Evolutionary conservation across 1,284 basidiomycete genomes (phyloP), one percentile per base, ranked within the genome.

Genomic region (Leccinum angustisporum): DNA sequence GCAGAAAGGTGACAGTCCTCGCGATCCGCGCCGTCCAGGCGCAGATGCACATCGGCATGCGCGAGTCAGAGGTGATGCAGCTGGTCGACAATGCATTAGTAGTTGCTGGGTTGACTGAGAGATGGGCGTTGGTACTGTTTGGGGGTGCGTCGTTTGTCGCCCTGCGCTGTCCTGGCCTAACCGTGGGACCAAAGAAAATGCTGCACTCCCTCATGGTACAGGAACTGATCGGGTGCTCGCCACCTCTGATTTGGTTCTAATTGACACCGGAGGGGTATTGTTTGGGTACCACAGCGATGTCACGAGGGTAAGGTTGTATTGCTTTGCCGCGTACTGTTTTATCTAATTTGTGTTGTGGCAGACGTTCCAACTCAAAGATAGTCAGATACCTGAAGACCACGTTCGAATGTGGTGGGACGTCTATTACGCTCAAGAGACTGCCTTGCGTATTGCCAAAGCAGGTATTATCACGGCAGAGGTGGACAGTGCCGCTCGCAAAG

Each of bases 131-230:
- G 27, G 86, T 90, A 0, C 79, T 94, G 18, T 94, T 95, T 69
- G 92, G 92, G 68, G 87, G 91, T 91, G 65, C 60, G 82, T 76
- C 21, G 14, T 30, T 50, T 40, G 18, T 57, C 13, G 14, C 14
- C n/a, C n/a, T 5, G 16, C 2, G 14, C 16, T 9, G 11, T 51
- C 34, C 61, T 56, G 31, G 52, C 18, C 56, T 66, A 48, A 73
- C 46, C 48, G 11, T 33, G 13, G 9, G 5, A 21, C 34, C 27
- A 6, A 72, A 93, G 92, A 90, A 66, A 91, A 94, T 65, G 93
- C 92, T 1, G 92, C 92, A 0, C 82, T 94, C 18, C 93, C 92
- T 3, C 93, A 95, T 72, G 94, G 92, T 3, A 81, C 82, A 30
- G 91, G 91, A 1, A 87, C 86, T 0, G 88, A 94, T 68, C 83